Base-by-base conservation (phyloP, 2,329 filamentous ascomycete genomes). In the Cryphonectria japonica region DNA sequence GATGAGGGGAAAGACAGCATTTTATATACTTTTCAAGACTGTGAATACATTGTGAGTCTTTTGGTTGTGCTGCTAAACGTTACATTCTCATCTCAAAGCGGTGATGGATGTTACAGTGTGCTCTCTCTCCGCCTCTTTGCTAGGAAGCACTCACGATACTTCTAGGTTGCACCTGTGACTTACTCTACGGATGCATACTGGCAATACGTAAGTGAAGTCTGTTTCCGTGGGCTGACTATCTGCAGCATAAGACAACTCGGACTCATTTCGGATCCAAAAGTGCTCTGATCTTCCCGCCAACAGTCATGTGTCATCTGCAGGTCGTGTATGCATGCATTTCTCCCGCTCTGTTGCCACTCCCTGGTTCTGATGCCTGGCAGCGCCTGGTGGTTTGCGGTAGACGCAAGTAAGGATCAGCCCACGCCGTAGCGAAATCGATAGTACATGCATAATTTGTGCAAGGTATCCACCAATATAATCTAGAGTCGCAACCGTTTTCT, bases 21-120 rank as follows among this genome's bases (percentile, higher is more conserved):
- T 60, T 60, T 60, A 60, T 60, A 60, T 60, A 60, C 57, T 37
- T 60, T 2, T 57, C 4, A 5, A 57, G n/a, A n/a, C 46, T 50
- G 6, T n/a, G 26, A 29, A 14, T 14, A 8, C 52, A 57, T 57
- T 14, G 11, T 57, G 5, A 29, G 3, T 13, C 9, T n/a, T 29
- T 57, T 29, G 1, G 11, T 29, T 16, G 52, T 29, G 52, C 26
- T 57, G 52, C n/a, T 57, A n/a, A 19, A 29, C 22, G 52, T 3
- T 50, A 7, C 46, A 43, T 14, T 50, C 8, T 19, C 22, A 57
- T 57, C 52, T 57, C 52, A 16, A 57, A 57, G 13, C 52, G 9
- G 52, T 26, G 52, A 29, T 57, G 52, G 29, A 29, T 57, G 52
- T 14, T 14, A 57, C 52, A 11, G n/a, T 29, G 13, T 57, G 14